Conservation (phyloP, 2,329 filamentous ascomycete genomes). For the Stagonosporopsis tanaceti region DNA sequence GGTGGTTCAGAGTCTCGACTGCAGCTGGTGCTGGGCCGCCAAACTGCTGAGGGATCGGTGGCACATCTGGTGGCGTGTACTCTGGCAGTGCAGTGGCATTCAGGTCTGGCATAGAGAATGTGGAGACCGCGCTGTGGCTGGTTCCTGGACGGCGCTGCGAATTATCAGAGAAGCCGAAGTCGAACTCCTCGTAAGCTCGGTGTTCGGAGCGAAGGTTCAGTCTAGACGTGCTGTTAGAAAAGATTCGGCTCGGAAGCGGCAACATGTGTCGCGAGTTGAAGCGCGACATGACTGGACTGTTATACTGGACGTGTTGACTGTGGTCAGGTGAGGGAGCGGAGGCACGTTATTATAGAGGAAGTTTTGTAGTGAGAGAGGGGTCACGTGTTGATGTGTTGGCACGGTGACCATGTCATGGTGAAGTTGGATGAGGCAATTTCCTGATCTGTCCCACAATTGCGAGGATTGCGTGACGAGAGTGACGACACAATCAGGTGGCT, state of each 20-base stretch:
- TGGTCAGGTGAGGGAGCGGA: background rate
- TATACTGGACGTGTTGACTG: background rate
- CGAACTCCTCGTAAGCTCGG: background rate
- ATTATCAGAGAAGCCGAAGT: background rate
- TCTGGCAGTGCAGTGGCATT: conserved; percentile 7
- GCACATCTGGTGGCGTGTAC: background rate
- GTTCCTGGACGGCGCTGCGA: background rate
- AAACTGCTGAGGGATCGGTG: background rate
- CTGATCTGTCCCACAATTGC: background rate
- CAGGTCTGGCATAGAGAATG: conserved; percentile 2
- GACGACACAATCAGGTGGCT: background rate
- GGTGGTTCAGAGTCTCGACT: background rate
- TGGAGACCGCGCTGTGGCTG: background rate
- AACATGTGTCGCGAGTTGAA: conserved; percentile 5
- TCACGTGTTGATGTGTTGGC: background rate
- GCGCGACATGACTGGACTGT: background rate
- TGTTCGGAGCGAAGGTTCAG: conserved; percentile 4
- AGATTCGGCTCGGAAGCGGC: background rate
- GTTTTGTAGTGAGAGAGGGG: background rate
- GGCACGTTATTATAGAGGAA: background rate
- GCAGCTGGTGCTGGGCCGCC: background rate
- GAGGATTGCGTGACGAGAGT: background rate
- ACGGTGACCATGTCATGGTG: background rate
- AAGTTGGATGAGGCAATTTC: background rate
- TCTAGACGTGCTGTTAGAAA: conserved; percentile 3